A percentile compares a stretch with the other conserved stretches of the same genome.
phyloP scores from a whole-genome alignment of 352 stramenopile species.

The Phytophthora podocarpi region DNA sequence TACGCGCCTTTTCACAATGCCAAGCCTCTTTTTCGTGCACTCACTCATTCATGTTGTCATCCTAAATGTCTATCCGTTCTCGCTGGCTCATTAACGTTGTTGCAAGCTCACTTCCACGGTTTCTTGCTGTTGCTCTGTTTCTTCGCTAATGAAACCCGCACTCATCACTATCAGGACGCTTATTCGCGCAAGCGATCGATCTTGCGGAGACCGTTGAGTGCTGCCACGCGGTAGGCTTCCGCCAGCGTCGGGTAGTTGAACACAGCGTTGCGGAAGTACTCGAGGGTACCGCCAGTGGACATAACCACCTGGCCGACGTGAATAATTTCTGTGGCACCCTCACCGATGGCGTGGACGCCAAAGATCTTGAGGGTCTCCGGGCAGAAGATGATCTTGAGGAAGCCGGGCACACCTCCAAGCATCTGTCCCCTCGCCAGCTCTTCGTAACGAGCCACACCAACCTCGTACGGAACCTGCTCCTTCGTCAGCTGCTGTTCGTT shows the following conservation, averaged over 20 bases:
- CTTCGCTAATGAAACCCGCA: not conserved
- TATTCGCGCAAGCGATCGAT: slow-evolving; percentile 56
- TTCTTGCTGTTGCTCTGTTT: not conserved
- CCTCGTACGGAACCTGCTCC: slow-evolving; percentile 77
- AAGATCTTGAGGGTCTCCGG: slow-evolving; percentile 74
- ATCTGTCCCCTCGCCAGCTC: slow-evolving; percentile 89
- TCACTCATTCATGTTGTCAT: slow-evolving; percentile 13
- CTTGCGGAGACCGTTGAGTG: slow-evolving; percentile 78
- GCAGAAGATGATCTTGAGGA: slow-evolving; percentile 90
- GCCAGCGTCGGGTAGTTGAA: slow-evolving; percentile 93
- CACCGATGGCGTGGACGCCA: slow-evolving; percentile 84
- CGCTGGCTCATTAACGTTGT: slow-evolving; percentile 5
- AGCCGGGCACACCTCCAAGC: slow-evolving; percentile 76
- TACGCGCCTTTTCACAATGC: slow-evolving; percentile 6
- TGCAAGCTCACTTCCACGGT: not conserved
- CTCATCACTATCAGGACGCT: not conserved
- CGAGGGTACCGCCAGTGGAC: slow-evolving; percentile 81
- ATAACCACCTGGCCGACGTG: slow-evolving; percentile 90
- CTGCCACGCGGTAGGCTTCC: slow-evolving; percentile 85
- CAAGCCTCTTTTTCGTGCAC: slow-evolving; percentile 5
- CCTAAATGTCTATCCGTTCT: slow-evolving; percentile 17
- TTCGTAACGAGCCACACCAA: slow-evolving; percentile 80
- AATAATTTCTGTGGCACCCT: slow-evolving; percentile 90
- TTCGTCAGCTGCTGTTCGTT: slow-evolving; percentile 88
- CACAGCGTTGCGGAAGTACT: slow-evolving; percentile 91